These are phyloP conservation scores for Chenopodium berlandieri DNA, from an alignment of 148 eudicot species.

Conservation along the genomic window DNA sequence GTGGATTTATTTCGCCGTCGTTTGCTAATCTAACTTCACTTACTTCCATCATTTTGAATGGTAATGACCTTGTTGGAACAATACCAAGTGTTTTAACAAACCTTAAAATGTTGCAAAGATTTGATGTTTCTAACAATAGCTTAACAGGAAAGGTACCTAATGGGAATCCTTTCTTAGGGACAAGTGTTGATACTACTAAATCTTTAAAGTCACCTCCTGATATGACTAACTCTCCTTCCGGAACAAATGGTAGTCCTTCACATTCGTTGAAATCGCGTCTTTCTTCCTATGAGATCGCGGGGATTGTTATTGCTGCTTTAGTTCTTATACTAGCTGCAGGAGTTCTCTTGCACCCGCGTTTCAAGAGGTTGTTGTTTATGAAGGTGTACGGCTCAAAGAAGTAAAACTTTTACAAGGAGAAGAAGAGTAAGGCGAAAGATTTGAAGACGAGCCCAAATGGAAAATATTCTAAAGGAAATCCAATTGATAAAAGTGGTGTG, in stretches of 20 bases:
- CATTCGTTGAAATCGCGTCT: neutral
- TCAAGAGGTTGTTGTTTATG: slow-evolving; percentile 14
- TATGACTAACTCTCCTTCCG: slow-evolving; percentile 16
- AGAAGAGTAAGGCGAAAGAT: neutral
- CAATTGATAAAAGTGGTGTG: slow-evolving; percentile 14
- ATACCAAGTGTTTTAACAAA: slow-evolving; percentile 26
- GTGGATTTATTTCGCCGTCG: slow-evolving; percentile 39
- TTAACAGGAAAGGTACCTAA: slow-evolving; percentile 37
- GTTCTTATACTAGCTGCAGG: slow-evolving; percentile 21
- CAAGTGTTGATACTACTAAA: slow-evolving; percentile 28
- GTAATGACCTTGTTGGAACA: slow-evolving; percentile 32
- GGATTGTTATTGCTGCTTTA: slow-evolving; percentile 18
- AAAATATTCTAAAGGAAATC: slow-evolving; percentile 7
- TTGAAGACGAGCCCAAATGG: slow-evolving; percentile 16
- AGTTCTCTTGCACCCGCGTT: slow-evolving; percentile 9
- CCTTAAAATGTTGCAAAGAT: slow-evolving; percentile 23
- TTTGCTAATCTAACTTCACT: slow-evolving; percentile 42
- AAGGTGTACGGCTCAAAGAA: slow-evolving; percentile 3
- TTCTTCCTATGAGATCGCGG: neutral
- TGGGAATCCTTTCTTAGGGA: slow-evolving; percentile 39
- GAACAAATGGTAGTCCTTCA: neutral
- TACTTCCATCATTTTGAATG: slow-evolving; percentile 32
- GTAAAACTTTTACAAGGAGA: neutral
- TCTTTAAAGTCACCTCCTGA: slow-evolving; percentile 24
- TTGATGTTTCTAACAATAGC: slow-evolving; percentile 43